These are phyloP conservation scores for Fusarium sp. DNA, from an alignment of 2,329 filamentous ascomycete genomes.

Conservation along the genomic window DNA sequence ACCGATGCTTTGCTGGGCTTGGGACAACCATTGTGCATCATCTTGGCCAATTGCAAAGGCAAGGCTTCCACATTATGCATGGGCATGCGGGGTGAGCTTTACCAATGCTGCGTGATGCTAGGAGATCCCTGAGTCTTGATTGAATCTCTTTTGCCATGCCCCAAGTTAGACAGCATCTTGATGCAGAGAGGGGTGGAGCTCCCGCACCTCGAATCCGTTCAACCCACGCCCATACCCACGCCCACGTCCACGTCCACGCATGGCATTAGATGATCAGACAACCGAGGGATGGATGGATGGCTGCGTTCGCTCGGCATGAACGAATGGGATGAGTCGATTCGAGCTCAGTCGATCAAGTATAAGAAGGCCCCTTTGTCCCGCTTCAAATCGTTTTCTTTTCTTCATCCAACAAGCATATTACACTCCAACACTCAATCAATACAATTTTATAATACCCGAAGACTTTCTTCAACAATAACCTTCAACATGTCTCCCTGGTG, in stretches of 20 bases:
- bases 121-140: constrained; percentile 20
- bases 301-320: not conserved
- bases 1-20: constrained; percentile 13
- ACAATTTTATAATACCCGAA: constrained; percentile 38
- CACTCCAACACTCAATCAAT: constrained; percentile 29
- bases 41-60: constrained; percentile 30
- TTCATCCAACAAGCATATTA: constrained; percentile 40
- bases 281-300: constrained; percentile 20
- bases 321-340: not conserved
- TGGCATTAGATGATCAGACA: constrained; percentile 40
- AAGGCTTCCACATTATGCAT: constrained; percentile 18
- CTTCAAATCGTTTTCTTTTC: constrained; percentile 29
- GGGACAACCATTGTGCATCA: constrained; percentile 19
- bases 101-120: constrained; percentile 31
- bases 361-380: constrained; percentile 38
- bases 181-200: constrained; percentile 32
- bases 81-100: constrained; percentile 37
- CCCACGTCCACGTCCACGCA: constrained; percentile 29
- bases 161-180: constrained; percentile 19
- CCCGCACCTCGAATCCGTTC: constrained; percentile 22
- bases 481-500: constrained; percentile 46
- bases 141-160: constrained; percentile 12
- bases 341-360: constrained; percentile 31
- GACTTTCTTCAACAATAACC: constrained; percentile 38
- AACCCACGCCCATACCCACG: constrained; percentile 20